A percentile compares a stretch with the other conserved stretches of the same genome.
phyloP scores from a whole-genome alignment of 768 basidiomycete genomes.

The Auriscalpium microsporum region DNA sequence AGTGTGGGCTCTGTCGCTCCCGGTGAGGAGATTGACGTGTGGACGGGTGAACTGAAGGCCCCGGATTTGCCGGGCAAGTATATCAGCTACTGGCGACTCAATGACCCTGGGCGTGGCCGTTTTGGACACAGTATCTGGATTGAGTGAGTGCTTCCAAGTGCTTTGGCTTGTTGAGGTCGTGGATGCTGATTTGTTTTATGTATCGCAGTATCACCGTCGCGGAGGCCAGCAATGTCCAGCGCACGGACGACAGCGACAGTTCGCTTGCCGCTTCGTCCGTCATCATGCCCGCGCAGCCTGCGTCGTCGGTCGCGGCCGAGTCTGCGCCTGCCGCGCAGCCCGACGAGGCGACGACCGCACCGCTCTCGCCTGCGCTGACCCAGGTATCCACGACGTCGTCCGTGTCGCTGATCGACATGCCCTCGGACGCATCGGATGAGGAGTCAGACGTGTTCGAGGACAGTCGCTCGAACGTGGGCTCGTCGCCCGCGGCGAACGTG shows the following conservation, averaged over 20 bases:
- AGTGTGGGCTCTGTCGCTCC: slow-evolving; percentile 48
- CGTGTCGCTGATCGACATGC: slow-evolving; percentile 52
- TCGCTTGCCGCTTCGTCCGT: slow-evolving; percentile 63
- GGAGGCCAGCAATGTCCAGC: slow-evolving; percentile 30
- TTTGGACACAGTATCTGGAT: slow-evolving; percentile 78
- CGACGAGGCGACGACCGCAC: slow-evolving; percentile 18
- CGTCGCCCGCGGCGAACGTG: slow-evolving; percentile 12
- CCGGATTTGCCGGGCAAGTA: slow-evolving; percentile 69
- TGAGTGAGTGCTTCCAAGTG: slow-evolving; percentile 42
- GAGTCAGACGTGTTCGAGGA: slow-evolving; percentile 54
- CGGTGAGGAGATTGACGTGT: slow-evolving; percentile 54
- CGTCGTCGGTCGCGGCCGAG: neutral
- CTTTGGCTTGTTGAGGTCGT: neutral
- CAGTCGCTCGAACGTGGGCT: slow-evolving; percentile 34
- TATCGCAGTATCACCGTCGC: slow-evolving; percentile 54
- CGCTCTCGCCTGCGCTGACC: slow-evolving; percentile 16
- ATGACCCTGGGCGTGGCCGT: slow-evolving; percentile 43
- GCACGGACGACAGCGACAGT: slow-evolving; percentile 29
- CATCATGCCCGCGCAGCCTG: slow-evolving; percentile 45
- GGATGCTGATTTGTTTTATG: neutral
- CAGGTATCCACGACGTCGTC: slow-evolving; percentile 29
- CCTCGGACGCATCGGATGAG: slow-evolving; percentile 41
- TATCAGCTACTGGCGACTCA: slow-evolving; percentile 70
- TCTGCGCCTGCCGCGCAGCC: slow-evolving; percentile 7
- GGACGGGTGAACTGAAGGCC: slow-evolving; percentile 73